Evolutionary conservation across 257 asterid genomes (phyloP).

Genomic region (Solanum sparsipilum): DNA sequence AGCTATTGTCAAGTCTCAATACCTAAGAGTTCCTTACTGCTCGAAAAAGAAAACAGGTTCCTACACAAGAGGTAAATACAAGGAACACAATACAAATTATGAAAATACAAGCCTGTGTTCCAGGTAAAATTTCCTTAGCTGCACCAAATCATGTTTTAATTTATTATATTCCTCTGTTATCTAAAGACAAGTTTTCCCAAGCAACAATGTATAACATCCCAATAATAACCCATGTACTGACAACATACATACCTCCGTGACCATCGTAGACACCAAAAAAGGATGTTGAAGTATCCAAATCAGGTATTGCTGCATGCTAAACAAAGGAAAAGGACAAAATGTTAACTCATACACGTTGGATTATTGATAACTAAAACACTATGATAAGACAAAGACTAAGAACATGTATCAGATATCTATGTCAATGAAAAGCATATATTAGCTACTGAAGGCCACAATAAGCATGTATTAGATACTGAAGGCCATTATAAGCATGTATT

Average conservation of each 20-base stretch:
- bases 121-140: neutral
- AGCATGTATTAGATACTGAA: neutral
- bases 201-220: neutral
- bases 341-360: neutral
- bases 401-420: neutral
- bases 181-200: neutral
- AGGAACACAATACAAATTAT: neutral
- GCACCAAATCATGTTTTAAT: neutral
- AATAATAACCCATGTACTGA: neutral
- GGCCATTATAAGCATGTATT: neutral
- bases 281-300: constrained; percentile 71
- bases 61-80: neutral
- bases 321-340: constrained; percentile 1
- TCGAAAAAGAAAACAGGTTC: neutral
- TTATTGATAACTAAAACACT: neutral
- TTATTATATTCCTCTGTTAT: neutral
- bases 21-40: neutral
- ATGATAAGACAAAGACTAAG: neutral
- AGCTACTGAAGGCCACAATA: neutral
- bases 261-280: constrained; percentile 98
- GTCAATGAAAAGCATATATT: neutral
- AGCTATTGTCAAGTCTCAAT: neutral
- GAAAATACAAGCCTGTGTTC: neutral
- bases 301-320: constrained; percentile 81
- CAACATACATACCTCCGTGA: constrained; percentile 70